Evolutionary conservation across 257 asterid genomes (phyloP).

Genomic region (Solanum rostratum): DNA sequence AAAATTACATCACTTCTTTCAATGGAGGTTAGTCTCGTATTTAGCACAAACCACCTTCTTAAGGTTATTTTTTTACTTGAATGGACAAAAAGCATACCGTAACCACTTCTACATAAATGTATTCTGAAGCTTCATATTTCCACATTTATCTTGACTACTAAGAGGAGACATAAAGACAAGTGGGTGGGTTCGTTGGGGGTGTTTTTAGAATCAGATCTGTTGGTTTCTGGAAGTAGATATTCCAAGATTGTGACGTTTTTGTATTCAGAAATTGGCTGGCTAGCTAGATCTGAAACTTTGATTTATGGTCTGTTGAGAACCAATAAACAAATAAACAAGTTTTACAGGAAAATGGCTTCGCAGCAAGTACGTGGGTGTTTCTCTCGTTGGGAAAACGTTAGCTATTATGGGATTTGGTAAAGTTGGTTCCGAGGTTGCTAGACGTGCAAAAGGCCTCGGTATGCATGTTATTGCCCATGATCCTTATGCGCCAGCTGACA

Average conservation of each 20-base stretch:
- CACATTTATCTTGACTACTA: background rate
- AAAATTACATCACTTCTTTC: background rate
- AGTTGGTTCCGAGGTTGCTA: slow-evolving; percentile 60
- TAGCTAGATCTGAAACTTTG: background rate
- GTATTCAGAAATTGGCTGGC: background rate
- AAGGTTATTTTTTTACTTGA: background rate
- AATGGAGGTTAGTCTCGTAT: background rate
- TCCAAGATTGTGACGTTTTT: background rate
- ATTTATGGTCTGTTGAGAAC: background rate
- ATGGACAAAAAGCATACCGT: background rate
- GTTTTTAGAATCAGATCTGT: background rate
- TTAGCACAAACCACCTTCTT: background rate
- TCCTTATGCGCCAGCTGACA: slow-evolving; percentile 96
- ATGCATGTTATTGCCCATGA: slow-evolving; percentile 92
- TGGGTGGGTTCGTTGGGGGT: background rate
- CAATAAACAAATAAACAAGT: background rate
- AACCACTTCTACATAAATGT: background rate
- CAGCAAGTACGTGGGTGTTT: slow-evolving; percentile 57
- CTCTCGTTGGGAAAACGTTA: slow-evolving; percentile 87
- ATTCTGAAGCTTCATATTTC: background rate
- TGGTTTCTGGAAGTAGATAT: background rate
- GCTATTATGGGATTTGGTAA: slow-evolving; percentile 96
- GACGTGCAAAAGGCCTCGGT: slow-evolving; percentile 96
- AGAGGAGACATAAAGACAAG: background rate
- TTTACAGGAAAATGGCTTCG: slow-evolving; percentile 78